Base-by-base conservation (phyloP, 2,329 filamentous ascomycete genomes). In the Aspergillus clavatus region DNA sequence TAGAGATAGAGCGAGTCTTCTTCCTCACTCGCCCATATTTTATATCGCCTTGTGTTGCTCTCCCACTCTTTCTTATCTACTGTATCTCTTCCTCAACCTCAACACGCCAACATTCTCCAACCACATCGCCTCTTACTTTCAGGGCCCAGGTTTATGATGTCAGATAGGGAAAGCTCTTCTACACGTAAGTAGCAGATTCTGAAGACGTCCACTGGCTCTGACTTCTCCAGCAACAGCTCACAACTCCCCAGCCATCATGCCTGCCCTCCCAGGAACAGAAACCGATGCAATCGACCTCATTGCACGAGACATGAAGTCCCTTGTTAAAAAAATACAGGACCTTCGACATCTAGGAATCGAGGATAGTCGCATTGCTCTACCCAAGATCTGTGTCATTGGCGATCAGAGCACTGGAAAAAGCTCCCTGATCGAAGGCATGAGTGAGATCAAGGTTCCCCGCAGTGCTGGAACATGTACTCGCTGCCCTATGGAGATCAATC, bases 401-500 rank as follows among this genome's bases (percentile, higher is more conserved):
- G 89, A 95, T 39, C 89, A 95, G 58, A 87, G 81, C 0, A 85
- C 88, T 0, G 90, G 89, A 0, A 95, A 95, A 61, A 89, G 83
- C 0, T 89, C 76, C 0, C 60, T 79, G 0, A 76, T 78, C 41
- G 82, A 82, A 10, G 82, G 79, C 0, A 78, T 86, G 47, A 70
- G 38, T 0, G 85, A 83, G 3, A 83, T 93, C 19, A 82, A 82
- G 16, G 79, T 91, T 0, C 88, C 88, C 0, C 76, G 84, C 1
- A 80, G 78, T 31, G 78, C 79, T 3, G 85, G 84, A 0, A 86
- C 84, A 0, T 95, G 89, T 58, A 95, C 89, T 0, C 72, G 85
- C 0, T 94, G 87, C 46, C 88, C 89, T 0, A 77, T 94, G 0
- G 86, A 89, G 43, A 93, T 95, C 40, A 83, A 86, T 0, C 75